These are phyloP conservation scores for Murraya koenigii DNA, from an alignment of 345 rosid species.

Conservation along the genomic window DNA sequence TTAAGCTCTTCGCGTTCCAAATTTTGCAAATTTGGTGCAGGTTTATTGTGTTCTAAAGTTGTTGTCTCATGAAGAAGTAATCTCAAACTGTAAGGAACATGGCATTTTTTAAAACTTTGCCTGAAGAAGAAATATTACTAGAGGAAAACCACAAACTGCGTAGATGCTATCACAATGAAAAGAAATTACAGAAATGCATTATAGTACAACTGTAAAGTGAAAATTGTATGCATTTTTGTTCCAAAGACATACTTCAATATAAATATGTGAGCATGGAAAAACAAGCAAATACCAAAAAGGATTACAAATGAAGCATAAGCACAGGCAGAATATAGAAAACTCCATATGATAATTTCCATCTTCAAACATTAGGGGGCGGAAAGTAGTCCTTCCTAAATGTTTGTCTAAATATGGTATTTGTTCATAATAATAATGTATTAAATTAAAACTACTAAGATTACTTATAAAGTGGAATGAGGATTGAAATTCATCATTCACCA, in stretches of 20 bases:
- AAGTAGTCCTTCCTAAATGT: neutral
- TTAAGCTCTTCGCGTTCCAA: slow-evolving; percentile 55
- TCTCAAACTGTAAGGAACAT: slow-evolving; percentile 64
- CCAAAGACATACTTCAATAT: neutral
- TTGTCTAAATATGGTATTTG: neutral
- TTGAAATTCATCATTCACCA: neutral
- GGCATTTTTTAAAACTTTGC: slow-evolving; percentile 16
- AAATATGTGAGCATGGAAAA: neutral
- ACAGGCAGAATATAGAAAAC: neutral
- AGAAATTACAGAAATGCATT: neutral
- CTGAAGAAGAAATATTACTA: neutral
- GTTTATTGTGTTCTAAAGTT: slow-evolving; percentile 51
- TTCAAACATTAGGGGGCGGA: neutral
- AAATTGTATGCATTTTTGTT: neutral
- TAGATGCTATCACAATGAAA: neutral
- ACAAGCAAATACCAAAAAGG: neutral
- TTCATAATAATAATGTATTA: neutral
- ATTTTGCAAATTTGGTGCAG: slow-evolving; percentile 37
- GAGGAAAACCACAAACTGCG: neutral
- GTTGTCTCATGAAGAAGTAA: slow-evolving; percentile 64
- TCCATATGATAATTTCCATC: neutral
- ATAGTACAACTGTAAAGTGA: neutral
- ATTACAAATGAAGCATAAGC: neutral
- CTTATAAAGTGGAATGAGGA: neutral
- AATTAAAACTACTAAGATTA: neutral